Evolutionary conservation across 2,329 filamentous ascomycete genomes (phyloP).

Genomic region (Coniochaeta sp.): DNA sequence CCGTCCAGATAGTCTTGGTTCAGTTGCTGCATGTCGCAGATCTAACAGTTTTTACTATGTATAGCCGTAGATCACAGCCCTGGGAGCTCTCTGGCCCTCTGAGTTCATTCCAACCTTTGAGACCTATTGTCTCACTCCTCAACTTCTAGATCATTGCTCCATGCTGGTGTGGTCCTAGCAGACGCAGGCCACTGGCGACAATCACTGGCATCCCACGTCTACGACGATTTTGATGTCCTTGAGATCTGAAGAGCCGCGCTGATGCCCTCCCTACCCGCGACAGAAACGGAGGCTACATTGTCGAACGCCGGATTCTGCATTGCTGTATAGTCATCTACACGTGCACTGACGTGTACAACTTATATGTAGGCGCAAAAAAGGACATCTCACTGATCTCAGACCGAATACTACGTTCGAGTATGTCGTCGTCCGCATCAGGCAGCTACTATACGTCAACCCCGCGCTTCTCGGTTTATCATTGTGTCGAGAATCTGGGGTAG

Average conservation of each 20-base stretch:
- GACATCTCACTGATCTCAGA: background rate
- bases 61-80: background rate
- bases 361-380: background rate
- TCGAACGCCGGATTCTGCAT: no score
- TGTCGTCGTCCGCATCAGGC: background rate
- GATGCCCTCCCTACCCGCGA: no score
- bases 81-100: background rate
- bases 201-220: no score
- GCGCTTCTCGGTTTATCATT: constrained; percentile 2
- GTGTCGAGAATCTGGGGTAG: background rate
- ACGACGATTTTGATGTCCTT: no score
- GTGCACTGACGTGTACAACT: no score
- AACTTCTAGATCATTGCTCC: no score
- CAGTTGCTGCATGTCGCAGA: background rate
- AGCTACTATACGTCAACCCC: background rate
- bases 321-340: no score
- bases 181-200: background rate
- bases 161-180: background rate
- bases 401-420: background rate
- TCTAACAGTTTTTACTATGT: background rate
- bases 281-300: no score
- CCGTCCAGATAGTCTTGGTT: background rate
- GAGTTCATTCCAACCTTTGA: background rate
- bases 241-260: no score
- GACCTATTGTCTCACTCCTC: background rate